Percentiles rank a stretch among this genome's conserved stretches.
Conservation (phyloP, 75 land plant species). For the Pseudotsuga menziesii region DNA sequence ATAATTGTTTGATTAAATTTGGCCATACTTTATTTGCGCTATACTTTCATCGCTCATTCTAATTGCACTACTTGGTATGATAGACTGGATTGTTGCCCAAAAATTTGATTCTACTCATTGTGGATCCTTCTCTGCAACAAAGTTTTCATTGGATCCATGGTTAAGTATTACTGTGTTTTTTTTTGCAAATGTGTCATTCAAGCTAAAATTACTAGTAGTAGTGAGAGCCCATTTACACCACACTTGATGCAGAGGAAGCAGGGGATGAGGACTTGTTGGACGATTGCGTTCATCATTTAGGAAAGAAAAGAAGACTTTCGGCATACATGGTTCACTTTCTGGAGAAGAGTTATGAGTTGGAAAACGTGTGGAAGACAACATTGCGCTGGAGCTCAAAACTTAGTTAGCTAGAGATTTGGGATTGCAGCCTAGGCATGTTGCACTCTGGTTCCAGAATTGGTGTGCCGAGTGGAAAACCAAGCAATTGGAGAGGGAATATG, state of each 20-base stretch:
- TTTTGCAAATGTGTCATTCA: no score
- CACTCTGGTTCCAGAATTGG: not conserved
- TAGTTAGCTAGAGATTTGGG: conserved; percentile 1
- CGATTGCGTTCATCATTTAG: not conserved
- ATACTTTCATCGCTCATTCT: no score
- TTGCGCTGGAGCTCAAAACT: not conserved
- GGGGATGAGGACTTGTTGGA: not conserved
- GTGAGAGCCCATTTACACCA: not conserved
- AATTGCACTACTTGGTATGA: no score
- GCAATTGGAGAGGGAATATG: not conserved
- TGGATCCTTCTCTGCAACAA: no score
- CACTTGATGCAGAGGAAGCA: not conserved
- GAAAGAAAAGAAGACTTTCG: not conserved
- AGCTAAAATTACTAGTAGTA: no score
- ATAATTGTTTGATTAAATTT: no score
- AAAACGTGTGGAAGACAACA: not conserved
- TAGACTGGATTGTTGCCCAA: no score
- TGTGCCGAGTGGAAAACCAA: not conserved
- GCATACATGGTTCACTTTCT: not conserved
- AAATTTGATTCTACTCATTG: no score
- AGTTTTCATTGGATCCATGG: no score
- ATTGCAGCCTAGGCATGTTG: conserved; percentile 3
- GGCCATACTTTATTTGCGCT: no score
- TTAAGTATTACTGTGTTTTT: no score
- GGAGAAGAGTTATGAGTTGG: conserved; percentile 1